Evolutionary conservation across 352 stramenopile species (phyloP).

Genomic region (Bremia lactucae): DNA sequence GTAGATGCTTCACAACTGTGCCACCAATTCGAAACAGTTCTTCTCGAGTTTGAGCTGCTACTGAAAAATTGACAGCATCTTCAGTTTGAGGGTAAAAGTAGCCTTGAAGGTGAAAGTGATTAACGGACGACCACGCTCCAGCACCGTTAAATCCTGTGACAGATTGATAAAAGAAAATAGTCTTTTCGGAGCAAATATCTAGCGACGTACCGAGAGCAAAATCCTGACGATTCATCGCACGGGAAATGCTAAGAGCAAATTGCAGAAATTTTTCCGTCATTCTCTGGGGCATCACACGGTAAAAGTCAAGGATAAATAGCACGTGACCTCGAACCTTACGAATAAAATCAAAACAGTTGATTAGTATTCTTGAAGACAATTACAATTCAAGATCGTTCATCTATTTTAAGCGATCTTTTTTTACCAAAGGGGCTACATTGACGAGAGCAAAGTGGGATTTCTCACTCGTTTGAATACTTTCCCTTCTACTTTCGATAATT

Average conservation of each 20-base stretch:
- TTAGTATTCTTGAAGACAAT: too few species aligned
- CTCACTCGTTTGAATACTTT: background rate
- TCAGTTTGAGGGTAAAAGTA: slow-evolving; percentile 33
- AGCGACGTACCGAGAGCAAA: slow-evolving; percentile 37
- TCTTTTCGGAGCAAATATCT: too few species aligned
- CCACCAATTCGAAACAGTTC: slow-evolving; percentile 14
- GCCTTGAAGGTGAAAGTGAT: slow-evolving; percentile 64
- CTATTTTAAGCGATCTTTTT: background rate
- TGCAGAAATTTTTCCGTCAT: slow-evolving; percentile 24
- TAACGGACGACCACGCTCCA: slow-evolving; percentile 69
- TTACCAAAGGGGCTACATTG: slow-evolving; percentile 60
- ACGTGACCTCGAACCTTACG: slow-evolving; percentile 54
- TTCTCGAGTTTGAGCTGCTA: slow-evolving; percentile 26
- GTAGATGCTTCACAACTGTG: slow-evolving; percentile 14
- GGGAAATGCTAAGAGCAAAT: slow-evolving; percentile 17
- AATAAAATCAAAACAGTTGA: too few species aligned
- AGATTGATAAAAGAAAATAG: background rate
- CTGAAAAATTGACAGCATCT: slow-evolving; percentile 20
- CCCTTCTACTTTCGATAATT: background rate
- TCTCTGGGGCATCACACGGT: slow-evolving; percentile 23
- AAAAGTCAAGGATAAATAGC: slow-evolving; percentile 42
- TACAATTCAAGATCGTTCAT: background rate
- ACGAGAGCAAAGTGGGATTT: slow-evolving; percentile 34
- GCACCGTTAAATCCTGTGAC: slow-evolving; percentile 56
- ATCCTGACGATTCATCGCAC: slow-evolving; percentile 15